These are phyloP conservation scores for Francoa sonchifolia DNA, from an alignment of 441 rosid genomes.

Conservation along the genomic window DNA sequence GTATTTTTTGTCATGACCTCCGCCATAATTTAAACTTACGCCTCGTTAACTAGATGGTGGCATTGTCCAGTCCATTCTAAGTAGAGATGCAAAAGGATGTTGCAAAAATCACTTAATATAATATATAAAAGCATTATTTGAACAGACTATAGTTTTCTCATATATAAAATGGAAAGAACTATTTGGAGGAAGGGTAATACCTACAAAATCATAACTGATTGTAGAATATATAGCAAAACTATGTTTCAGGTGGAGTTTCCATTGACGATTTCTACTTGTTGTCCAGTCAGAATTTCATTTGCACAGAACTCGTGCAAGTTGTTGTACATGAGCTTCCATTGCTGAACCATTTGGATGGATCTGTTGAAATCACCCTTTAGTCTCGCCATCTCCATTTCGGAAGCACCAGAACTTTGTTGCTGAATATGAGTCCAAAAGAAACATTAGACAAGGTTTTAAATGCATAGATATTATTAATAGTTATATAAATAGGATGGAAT, in stretches of 20 bases:
- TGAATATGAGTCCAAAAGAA: conserved; percentile 11
- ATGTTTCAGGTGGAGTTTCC: conserved; percentile 11
- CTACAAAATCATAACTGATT: too few species aligned
- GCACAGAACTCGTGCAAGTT: conserved; percentile 42
- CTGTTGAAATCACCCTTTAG: conserved; percentile 34
- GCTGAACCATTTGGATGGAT: conserved; percentile 30
- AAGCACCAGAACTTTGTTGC: conserved; percentile 44
- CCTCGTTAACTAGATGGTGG: too few species aligned
- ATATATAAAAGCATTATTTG: too few species aligned
- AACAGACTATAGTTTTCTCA: too few species aligned
- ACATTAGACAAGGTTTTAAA: neutral
- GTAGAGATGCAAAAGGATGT: too few species aligned
- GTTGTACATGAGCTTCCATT: conserved; percentile 52
- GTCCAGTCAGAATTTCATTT: conserved; percentile 36
- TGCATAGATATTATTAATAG: neutral
- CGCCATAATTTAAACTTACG: too few species aligned
- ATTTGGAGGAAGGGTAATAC: too few species aligned
- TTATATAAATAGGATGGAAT: neutral
- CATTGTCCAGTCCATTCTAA: too few species aligned
- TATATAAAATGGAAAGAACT: too few species aligned
- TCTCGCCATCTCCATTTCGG: conserved; percentile 59
- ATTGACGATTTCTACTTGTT: conserved; percentile 12
- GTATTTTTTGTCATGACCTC: too few species aligned
- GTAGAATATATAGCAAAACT: neutral
- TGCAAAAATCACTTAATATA: too few species aligned